Percentiles rank a stretch among this genome's conserved stretches.
These are phyloP conservation scores for Stachybotrys chartarum DNA, from an alignment of 2,329 filamentous ascomycete species.

Conservation along the genomic window DNA sequence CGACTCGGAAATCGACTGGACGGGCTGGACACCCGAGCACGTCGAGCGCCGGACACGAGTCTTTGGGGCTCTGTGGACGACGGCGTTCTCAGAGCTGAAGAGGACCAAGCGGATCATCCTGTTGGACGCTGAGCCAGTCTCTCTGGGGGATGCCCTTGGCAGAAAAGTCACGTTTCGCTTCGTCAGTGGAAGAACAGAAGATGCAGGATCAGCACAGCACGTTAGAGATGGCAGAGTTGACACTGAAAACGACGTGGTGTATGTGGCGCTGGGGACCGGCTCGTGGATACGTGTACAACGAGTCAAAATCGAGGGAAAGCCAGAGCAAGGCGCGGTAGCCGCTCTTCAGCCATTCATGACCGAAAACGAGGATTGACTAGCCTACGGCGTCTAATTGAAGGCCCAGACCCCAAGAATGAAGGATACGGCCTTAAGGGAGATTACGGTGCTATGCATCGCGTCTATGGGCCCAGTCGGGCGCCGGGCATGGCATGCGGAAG, in stretches of 20 bases:
- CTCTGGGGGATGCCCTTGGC: conserved; percentile 2
- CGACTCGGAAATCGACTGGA: conserved; percentile 58
- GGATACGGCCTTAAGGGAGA: no score
- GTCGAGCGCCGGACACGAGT: conserved; percentile 51
- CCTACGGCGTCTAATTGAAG: no score
- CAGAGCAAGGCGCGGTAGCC: conserved; percentile 14
- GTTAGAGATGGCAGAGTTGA: conserved; percentile 3
- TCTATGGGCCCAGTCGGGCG: no score
- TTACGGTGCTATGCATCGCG: no score
- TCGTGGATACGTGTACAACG: conserved; percentile 18
- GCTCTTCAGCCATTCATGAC: conserved; percentile 13
- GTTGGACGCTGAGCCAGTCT: conserved; percentile 20
- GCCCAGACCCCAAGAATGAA: no score
- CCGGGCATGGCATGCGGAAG: no score
- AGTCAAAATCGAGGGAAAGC: conserved; percentile 26
- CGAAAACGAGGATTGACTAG: neutral
- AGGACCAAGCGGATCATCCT: conserved; percentile 31
- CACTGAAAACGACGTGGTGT: conserved; percentile 7
- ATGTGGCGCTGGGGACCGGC: conserved; percentile 11
- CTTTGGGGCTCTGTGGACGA: conserved; percentile 61
- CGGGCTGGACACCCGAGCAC: conserved; percentile 40
- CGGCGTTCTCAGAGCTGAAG: conserved; percentile 16
- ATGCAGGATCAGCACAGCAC: neutral
- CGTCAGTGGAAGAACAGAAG: conserved; percentile 1
- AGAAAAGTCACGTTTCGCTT: conserved; percentile 9